These are phyloP conservation scores for Aspergillus chevalieri DNA, from an alignment of 2,329 filamentous ascomycete genomes.

Conservation along the genomic window DNA sequence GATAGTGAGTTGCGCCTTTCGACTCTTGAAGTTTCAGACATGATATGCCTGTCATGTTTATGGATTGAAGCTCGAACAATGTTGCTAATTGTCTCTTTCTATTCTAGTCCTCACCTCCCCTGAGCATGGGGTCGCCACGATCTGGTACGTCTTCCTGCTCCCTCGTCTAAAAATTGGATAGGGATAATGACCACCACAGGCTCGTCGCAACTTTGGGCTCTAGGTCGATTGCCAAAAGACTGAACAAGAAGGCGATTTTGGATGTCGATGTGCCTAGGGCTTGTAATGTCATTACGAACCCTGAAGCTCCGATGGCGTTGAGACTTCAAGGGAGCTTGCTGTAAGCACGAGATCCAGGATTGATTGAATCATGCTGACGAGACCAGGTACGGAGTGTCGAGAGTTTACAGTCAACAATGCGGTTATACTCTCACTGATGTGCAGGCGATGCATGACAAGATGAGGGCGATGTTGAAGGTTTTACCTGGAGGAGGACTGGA, in stretches of 20 bases:
- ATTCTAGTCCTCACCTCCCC: conserved; percentile 66
- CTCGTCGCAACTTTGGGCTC: conserved; percentile 81
- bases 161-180: not conserved
- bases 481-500: conserved; percentile 59
- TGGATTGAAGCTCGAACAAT: not conserved
- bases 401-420: conserved; percentile 83
- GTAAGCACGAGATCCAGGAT: conserved; percentile 34
- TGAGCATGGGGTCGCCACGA: conserved; percentile 87
- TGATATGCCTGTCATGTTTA: not conserved
- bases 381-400: conserved; percentile 66
- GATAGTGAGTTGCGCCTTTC: conserved; percentile 59
- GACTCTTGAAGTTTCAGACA: not conserved
- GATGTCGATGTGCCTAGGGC: conserved; percentile 81
- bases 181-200: conserved; percentile 46
- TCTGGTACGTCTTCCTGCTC: conserved; percentile 62
- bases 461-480: conserved; percentile 61
- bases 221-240: conserved; percentile 62
- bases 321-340: conserved; percentile 85
- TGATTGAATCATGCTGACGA: conserved; percentile 9
- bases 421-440: conserved; percentile 77
- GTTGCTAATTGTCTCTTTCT: conserved; percentile 15
- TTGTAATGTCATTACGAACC: conserved; percentile 79
- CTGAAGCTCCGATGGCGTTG: conserved; percentile 79
- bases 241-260: conserved; percentile 80
- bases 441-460: conserved; percentile 65